phyloP scores from a whole-genome alignment of 2,329 filamentous ascomycete species.

The Aspergillus ochraceus region DNA sequence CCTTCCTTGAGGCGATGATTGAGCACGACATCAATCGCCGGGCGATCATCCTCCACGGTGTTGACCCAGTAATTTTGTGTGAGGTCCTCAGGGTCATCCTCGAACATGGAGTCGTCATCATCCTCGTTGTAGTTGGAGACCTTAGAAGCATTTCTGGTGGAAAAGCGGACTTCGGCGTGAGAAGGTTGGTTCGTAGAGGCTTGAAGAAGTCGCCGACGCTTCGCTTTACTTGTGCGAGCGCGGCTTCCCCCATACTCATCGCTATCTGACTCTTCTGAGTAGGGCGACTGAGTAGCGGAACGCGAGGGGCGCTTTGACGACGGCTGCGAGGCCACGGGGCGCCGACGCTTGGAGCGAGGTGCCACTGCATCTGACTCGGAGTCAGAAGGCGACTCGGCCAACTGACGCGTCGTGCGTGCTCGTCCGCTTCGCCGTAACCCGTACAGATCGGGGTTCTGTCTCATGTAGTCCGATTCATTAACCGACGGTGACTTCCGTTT shows the following conservation, averaged over 20 bases:
- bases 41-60: slow-evolving; percentile 70
- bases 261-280: slow-evolving; percentile 67
- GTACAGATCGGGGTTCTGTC: slow-evolving; percentile 91
- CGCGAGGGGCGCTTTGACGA: slow-evolving; percentile 49
- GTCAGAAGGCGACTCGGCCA: slow-evolving; percentile 62
- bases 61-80: slow-evolving; percentile 70
- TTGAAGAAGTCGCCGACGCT: slow-evolving; percentile 69
- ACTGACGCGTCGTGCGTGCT: slow-evolving; percentile 61
- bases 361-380: slow-evolving; percentile 73
- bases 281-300: slow-evolving; percentile 58
- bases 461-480: slow-evolving; percentile 80
- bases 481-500: slow-evolving; percentile 71
- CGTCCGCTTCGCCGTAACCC: slow-evolving; percentile 85
- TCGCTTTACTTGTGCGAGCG: slow-evolving; percentile 71
- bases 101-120: slow-evolving; percentile 59
- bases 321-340: slow-evolving; percentile 52
- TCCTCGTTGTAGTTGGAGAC: slow-evolving; percentile 69
- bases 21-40: slow-evolving; percentile 87
- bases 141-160: slow-evolving; percentile 78
- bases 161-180: slow-evolving; percentile 84
- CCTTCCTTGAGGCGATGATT: slow-evolving; percentile 79
- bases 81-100: slow-evolving; percentile 58
- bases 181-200: slow-evolving; percentile 63
- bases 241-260: slow-evolving; percentile 77
- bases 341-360: slow-evolving; percentile 49